Conservation (phyloP, 768 basidiomycete genomes). For the Phlebiopsis flavidoalba region DNA sequence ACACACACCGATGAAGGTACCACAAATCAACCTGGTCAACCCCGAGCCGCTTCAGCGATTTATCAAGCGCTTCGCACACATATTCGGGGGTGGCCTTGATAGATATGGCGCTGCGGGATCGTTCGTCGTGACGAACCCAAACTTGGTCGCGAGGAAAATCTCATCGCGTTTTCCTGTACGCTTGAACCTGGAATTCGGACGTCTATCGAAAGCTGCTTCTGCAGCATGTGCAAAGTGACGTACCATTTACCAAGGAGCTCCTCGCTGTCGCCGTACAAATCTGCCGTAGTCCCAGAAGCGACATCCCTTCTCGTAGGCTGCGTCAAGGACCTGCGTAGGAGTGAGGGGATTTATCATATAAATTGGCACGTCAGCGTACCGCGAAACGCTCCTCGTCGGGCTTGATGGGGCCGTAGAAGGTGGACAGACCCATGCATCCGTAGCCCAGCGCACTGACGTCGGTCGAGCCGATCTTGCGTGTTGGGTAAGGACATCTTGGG, state of each 20-base stretch:
- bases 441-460: constrained; percentile 49
- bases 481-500: constrained; percentile 25
- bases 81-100: constrained; percentile 14
- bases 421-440: constrained; percentile 54
- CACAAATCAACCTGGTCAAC: constrained; percentile 7
- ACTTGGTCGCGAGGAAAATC: constrained; percentile 63
- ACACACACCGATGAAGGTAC: constrained; percentile 20
- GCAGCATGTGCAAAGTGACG: constrained; percentile 7
- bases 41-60: constrained; percentile 3
- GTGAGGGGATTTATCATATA: not conserved
- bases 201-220: not conserved
- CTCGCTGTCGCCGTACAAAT: constrained; percentile 38
- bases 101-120: not conserved
- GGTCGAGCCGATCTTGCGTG: constrained; percentile 39
- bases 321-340: constrained; percentile 34
- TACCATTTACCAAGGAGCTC: constrained; percentile 41
- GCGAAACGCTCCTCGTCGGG: constrained; percentile 55
- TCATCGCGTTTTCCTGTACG: constrained; percentile 44
- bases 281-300: constrained; percentile 45
- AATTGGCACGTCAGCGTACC: constrained; percentile 27
- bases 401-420: constrained; percentile 36
- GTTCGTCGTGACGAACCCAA: constrained; percentile 30
- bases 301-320: constrained; percentile 33
- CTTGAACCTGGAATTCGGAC: constrained; percentile 36
- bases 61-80: not conserved